Percentiles rank a stretch among this genome's conserved stretches.
Conservation (phyloP, 2,329 filamentous ascomycete genomes). For the Sphaerulina populicola region DNA sequence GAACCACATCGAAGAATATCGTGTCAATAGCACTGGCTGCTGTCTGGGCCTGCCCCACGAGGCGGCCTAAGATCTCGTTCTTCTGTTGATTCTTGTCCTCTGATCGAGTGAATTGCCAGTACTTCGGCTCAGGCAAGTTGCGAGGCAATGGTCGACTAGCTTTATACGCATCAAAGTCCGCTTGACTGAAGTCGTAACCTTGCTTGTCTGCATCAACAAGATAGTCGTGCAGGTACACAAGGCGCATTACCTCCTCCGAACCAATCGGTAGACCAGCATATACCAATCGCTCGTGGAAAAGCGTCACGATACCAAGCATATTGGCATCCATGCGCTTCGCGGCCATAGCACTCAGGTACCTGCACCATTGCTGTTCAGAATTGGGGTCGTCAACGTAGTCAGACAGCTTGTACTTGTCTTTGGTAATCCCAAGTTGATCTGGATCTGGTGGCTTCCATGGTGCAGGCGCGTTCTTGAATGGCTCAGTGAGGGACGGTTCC, state of each 20-base stretch:
- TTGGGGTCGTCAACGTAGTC: slow-evolving; percentile 41
- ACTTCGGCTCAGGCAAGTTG: slow-evolving; percentile 36
- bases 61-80: slow-evolving; percentile 9
- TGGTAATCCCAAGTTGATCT: slow-evolving; percentile 43
- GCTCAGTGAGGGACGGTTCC: slow-evolving; percentile 50
- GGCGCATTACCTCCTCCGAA: slow-evolving; percentile 6
- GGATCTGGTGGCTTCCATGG: slow-evolving; percentile 37
- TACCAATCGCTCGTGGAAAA: slow-evolving; percentile 58
- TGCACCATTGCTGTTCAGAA: slow-evolving; percentile 38
- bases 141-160: slow-evolving; percentile 45
- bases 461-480: slow-evolving; percentile 53
- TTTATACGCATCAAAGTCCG: slow-evolving; percentile 36
- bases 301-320: slow-evolving; percentile 57
- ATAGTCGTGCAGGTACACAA: slow-evolving; percentile 39
- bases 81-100: slow-evolving; percentile 23
- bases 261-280: slow-evolving; percentile 13
- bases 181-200: slow-evolving; percentile 40
- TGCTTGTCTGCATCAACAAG: slow-evolving; percentile 42
- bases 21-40: too few relatives aligned
- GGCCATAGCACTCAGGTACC: slow-evolving; percentile 12
- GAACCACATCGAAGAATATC: too few relatives aligned
- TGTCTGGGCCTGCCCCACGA: neutral
- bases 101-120: slow-evolving; percentile 18
- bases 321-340: slow-evolving; percentile 44
- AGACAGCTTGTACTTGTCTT: slow-evolving; percentile 42